Evolutionary conservation across 2,329 filamentous ascomycete species (phyloP), one percentile per base, ranked within the genome.

Genomic region (Chrysosphaeria jannelii): DNA sequence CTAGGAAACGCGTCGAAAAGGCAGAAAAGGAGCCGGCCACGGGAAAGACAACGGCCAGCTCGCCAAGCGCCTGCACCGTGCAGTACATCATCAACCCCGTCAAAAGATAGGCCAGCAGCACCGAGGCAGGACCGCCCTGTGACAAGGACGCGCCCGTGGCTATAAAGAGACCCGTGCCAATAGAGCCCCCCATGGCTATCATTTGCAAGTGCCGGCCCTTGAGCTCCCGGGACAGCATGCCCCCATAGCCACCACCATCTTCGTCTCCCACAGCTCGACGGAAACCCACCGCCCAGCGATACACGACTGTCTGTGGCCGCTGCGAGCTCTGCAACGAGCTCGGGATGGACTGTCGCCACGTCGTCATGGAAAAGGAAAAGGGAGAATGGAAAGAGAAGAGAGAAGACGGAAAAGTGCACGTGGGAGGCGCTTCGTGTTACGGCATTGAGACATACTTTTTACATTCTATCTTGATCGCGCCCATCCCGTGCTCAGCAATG

Each of bases 141-240:
- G 59, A 51, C 28, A 88, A 49, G 8, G 74, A 64, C 28, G 50
- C 52, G 24, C 72, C 75, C 1, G 74, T 81, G 12, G 74, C 70
- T 19, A 91, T 74, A 40, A 90, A 90, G 3, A 91, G 51, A 31
- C 79, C 78, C 13, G 71, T 79, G 61, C 71, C 72, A 36, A 90
- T 90, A 8, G 72, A 81, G 20, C 79, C 79, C 34, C 78, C 78
- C 33, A 91, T 89, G 9, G 81, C 81, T 51, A 91, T 91, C 81
- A 91, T 91, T 48, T 91, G 79, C 39, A 91, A 40, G 49, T 93
- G 81, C 22, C 78, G 57, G 11, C 66, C 64, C 45, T 88, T 85
- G 33, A 89, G 46, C 40, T 64, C 67, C 36, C 78, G 56, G 23
- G 70, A 62, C 23, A 93, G 52, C n/a, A n/a, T n/a, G n/a, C n/a